A percentile compares a stretch with the other conserved stretches of the same genome.
phyloP scores from a whole-genome alignment of 2,329 filamentous ascomycete species.

The Alternaria sp. region DNA sequence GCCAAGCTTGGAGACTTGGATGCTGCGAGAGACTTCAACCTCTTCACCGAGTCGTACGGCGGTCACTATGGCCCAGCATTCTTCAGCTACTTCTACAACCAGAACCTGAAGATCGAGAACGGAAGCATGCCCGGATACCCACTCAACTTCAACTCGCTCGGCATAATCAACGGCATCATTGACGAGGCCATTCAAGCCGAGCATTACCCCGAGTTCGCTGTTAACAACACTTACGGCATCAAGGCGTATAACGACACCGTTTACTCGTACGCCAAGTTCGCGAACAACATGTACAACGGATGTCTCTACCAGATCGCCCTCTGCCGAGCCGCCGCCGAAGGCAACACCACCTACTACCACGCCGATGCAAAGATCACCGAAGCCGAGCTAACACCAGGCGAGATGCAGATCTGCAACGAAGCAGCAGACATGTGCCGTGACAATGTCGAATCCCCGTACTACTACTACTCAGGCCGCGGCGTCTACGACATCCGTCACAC shows the following conservation, averaged over 20 bases:
- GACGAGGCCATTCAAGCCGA: conserved; percentile 56
- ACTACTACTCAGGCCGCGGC: conserved; percentile 60
- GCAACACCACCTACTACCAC: conserved; percentile 29
- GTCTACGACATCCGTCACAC: conserved; percentile 60
- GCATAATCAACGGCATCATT: conserved; percentile 57
- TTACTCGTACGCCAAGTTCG: conserved; percentile 65
- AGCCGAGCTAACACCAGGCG: conserved; percentile 35
- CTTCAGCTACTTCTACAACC: conserved; percentile 63
- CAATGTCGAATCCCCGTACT: conserved; percentile 65
- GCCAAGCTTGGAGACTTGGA: conserved; percentile 43
- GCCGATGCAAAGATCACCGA: conserved; percentile 19
- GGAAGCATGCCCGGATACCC: conserved; percentile 56
- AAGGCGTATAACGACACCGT: conserved; percentile 63
- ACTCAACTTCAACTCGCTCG: conserved; percentile 61
- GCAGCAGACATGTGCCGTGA: conserved; percentile 63
- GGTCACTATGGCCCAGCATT: conserved; percentile 62
- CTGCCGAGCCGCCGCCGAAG: conserved; percentile 58
- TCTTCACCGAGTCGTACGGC: conserved; percentile 62
- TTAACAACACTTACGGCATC: conserved; percentile 64
- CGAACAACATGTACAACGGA: conserved; percentile 55
- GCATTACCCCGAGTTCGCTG: conserved; percentile 60
- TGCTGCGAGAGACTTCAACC: conserved; percentile 53
- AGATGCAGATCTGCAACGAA: conserved; percentile 57
- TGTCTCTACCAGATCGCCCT: conserved; percentile 57
- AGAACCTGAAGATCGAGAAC: conserved; percentile 62